phyloP scores from a whole-genome alignment of 495 filamentous ascomycete genomes.

The Aspergillus carlsbadensis region DNA sequence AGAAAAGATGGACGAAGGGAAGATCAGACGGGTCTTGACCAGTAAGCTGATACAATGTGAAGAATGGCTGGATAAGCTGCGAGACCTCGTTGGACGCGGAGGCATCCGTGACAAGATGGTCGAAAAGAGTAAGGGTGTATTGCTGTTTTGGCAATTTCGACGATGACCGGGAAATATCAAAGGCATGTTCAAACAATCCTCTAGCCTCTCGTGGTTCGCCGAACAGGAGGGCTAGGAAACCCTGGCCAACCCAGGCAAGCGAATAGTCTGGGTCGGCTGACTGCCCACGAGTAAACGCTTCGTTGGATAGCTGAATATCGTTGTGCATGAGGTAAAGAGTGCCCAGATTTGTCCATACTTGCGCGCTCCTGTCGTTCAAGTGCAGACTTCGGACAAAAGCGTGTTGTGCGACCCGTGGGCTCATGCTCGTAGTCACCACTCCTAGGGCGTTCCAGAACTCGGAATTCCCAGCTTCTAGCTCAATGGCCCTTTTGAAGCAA shows the following conservation, averaged over 20 bases:
- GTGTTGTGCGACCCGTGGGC: conserved; percentile 88
- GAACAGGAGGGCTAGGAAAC: conserved; percentile 72
- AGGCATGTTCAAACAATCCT: conserved; percentile 88
- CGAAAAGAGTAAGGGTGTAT: conserved; percentile 77
- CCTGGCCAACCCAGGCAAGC: conserved; percentile 92
- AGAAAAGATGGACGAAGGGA: conserved; percentile 71
- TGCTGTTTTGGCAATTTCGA: conserved; percentile 68
- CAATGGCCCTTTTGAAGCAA: conserved; percentile 96
- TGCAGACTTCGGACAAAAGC: conserved; percentile 88
- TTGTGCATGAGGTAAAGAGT: conserved; percentile 81
- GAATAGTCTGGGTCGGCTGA: conserved; percentile 91
- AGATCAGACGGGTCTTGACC: conserved; percentile 65
- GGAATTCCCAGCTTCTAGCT: conserved; percentile 88
- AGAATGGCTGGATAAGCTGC: conserved; percentile 71
- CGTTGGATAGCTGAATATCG: conserved; percentile 78
- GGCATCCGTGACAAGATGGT: conserved; percentile 61
- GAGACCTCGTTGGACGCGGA: conserved; percentile 58
- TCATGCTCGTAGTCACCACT: conserved; percentile 80
- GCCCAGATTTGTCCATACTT: conserved; percentile 88
- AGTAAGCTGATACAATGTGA: conserved; percentile 80
- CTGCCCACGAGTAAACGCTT: conserved; percentile 87
- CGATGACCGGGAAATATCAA: conserved; percentile 82
- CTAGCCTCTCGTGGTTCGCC: conserved; percentile 74
- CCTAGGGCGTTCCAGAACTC: conserved; percentile 99
- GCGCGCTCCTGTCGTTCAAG: conserved; percentile 82